Base-by-base conservation (phyloP, 2,329 filamentous ascomycete species). In the Aureobasidium pullulans region DNA sequence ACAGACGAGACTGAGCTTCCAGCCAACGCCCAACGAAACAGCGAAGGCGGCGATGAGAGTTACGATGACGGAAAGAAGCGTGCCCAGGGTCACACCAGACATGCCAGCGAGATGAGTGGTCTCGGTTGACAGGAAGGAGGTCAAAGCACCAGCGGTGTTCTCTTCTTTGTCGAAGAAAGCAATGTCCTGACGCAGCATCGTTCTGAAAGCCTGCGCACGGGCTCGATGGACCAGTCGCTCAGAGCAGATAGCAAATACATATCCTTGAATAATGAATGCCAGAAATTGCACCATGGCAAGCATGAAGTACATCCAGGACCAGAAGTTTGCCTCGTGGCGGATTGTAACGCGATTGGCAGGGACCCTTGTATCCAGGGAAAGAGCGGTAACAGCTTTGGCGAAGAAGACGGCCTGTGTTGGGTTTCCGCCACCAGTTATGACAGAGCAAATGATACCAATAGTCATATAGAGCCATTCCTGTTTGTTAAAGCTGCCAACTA, bases 101-200 rank as follows among this genome's bases (percentile, higher is more conserved):
- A 97, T 84, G 13, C 94, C 92, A 15, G 91, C 88, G 32, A 96
- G 81, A 68, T 95, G 87, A 0, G 90, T 96, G 0, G 92, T 92
- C 73, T 96, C 89, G 0, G 90, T 95, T 2, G 89, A 92, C 11
- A 96, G 77, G 75, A 96, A 94, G 0, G 88, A 90, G 0, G 91
- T 96, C 66, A 99, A 77, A 0, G 91, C 88, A 64, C 94, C 94
- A 6, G 90, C 86, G 6, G 88, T 91, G 71, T 97, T 96, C 71
- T 94, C 88, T 63, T 95, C 89, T 46, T 80, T 81, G 72, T 97
- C 94, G 66, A 96, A 99, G 73, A 92, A 97, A 31, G 85, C 79
- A 61, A 97, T 92, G 63, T 97, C 94, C 73, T 97, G 93, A 64
- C 92, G 88, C 54, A 97, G 83, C 77, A 97, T 90, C 28, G 87